phyloP scores from a whole-genome alignment of 78 protist genomes.

The Dictyostelium brefeldianum region DNA sequence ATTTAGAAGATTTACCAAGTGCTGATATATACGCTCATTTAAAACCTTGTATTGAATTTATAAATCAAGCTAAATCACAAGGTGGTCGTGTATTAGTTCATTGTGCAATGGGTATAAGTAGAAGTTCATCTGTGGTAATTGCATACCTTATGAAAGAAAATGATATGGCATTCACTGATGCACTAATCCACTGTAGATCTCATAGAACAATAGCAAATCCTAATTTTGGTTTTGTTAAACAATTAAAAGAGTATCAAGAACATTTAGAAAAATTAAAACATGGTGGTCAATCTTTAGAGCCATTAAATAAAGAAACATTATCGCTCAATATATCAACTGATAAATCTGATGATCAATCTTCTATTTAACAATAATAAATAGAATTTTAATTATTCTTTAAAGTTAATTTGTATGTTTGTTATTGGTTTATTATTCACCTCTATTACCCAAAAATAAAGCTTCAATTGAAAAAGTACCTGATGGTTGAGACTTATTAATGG shows the following conservation, averaged over 20 bases:
- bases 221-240: constrained; percentile 45
- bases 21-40: constrained; percentile 55
- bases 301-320: too few species aligned
- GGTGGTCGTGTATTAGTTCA: constrained; percentile 76
- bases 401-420: too few species aligned
- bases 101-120: constrained; percentile 86
- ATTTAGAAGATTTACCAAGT: constrained; percentile 51
- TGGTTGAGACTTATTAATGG: too few species aligned
- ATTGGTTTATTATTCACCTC: too few species aligned
- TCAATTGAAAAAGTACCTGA: too few species aligned
- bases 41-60: constrained; percentile 34
- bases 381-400: too few species aligned
- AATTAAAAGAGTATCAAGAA: constrained; percentile 32
- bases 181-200: not conserved
- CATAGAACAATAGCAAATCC: constrained; percentile 41
- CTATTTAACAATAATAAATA: too few species aligned
- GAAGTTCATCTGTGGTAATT: constrained; percentile 65
- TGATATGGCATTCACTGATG: not conserved
- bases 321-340: too few species aligned
- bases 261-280: not conserved
- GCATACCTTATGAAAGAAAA: constrained; percentile 76
- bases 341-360: too few species aligned
- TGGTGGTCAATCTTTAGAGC: too few species aligned
- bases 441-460: too few species aligned
- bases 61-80: not conserved